These are phyloP conservation scores for Populus hybrid DNA, from an alignment of 441 rosid genomes.

Conservation along the genomic window DNA sequence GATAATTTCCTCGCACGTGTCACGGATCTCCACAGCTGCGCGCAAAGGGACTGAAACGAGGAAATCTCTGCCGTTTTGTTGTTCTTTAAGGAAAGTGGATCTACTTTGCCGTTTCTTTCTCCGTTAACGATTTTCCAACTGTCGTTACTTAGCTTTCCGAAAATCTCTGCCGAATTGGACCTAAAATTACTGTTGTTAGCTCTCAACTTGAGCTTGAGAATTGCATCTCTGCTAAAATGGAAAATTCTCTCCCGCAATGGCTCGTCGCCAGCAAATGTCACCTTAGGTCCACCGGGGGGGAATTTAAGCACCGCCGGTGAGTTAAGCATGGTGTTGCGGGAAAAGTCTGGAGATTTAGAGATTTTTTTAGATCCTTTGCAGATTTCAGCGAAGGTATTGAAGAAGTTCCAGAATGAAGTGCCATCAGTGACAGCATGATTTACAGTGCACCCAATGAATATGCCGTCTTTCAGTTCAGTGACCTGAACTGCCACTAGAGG, in stretches of 20 bases:
- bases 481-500: conserved; percentile 84
- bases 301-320: conserved; percentile 57
- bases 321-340: conserved; percentile 58
- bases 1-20: conserved; percentile 76
- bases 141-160: conserved; percentile 18
- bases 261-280: conserved; percentile 63
- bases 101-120: conserved; percentile 31
- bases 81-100: conserved; percentile 16
- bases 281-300: conserved; percentile 78
- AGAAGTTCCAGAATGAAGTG: conserved; percentile 93
- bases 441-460: conserved; percentile 71
- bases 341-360: conserved; percentile 58
- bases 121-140: conserved; percentile 23
- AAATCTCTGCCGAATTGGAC: background rate
- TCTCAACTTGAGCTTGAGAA: conserved; percentile 53
- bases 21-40: conserved; percentile 83
- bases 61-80: conserved; percentile 59
- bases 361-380: conserved; percentile 54
- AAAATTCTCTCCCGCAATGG: conserved; percentile 78
- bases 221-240: conserved; percentile 73
- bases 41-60: conserved; percentile 84
- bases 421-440: conserved; percentile 90
- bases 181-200: conserved; percentile 18
- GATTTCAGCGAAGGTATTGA: conserved; percentile 76
- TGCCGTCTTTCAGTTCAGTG: conserved; percentile 69